These are phyloP conservation scores for Puccinia polysora DNA, from an alignment of 1,284 basidiomycete species.

Conservation along the genomic window DNA sequence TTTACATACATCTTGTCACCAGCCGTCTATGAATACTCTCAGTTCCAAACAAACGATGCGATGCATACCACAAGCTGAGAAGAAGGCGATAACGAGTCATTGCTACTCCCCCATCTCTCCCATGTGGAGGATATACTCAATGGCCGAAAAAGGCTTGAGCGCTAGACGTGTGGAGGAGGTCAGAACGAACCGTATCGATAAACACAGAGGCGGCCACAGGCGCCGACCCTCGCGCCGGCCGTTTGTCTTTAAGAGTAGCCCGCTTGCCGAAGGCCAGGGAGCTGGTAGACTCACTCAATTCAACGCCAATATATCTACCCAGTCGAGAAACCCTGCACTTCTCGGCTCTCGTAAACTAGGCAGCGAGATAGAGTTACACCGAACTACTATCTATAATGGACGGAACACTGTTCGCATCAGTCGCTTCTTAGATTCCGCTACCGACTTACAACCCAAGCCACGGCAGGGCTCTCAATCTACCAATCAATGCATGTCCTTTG, in stretches of 20 bases:
- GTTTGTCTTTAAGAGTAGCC: constrained; percentile 41
- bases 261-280: constrained; percentile 31
- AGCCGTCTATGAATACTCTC: background rate
- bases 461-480: background rate
- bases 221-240: constrained; percentile 17
- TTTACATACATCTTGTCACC: background rate
- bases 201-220: constrained; percentile 8
- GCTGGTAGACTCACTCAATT: constrained; percentile 23
- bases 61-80: background rate
- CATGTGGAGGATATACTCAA: constrained; percentile 6
- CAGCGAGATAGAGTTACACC: background rate
- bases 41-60: background rate
- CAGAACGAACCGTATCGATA: constrained; percentile 40
- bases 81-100: background rate
- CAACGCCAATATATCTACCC: constrained; percentile 2
- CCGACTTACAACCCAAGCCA: background rate
- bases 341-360: background rate
- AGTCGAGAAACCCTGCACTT: background rate
- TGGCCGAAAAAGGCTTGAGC: constrained; percentile 12
- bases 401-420: constrained; percentile 6
- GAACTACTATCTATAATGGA: background rate
- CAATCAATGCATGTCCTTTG: background rate
- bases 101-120: background rate
- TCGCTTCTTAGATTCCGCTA: constrained; percentile 1
- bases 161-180: constrained; percentile 35